Conservation (phyloP, 768 basidiomycete genomes). For the Austroboletus eburneus region DNA sequence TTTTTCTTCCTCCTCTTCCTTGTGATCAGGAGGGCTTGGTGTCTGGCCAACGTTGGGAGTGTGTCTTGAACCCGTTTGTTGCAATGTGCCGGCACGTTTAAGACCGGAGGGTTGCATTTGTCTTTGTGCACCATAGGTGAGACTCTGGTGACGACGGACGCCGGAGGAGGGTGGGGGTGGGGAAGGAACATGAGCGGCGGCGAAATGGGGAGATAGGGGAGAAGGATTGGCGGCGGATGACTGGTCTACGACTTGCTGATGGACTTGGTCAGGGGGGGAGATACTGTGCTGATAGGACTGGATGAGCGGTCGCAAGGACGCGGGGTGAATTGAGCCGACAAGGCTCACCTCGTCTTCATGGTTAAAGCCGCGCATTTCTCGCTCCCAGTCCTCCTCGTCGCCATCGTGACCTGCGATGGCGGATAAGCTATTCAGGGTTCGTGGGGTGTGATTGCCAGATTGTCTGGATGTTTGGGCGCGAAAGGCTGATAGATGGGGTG, state of each 20-base stretch:
- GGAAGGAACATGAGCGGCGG: slow-evolving; percentile 50
- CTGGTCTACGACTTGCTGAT: slow-evolving; percentile 51
- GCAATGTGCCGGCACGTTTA: slow-evolving; percentile 72
- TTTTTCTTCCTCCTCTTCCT: slow-evolving; percentile 47
- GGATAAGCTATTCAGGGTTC: slow-evolving; percentile 75
- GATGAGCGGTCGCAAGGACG: no score
- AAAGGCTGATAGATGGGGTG: slow-evolving; percentile 38
- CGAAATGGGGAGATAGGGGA: slow-evolving; percentile 63
- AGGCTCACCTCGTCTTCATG: slow-evolving; percentile 63
- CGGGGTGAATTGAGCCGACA: no score
- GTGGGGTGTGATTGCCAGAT: slow-evolving; percentile 61
- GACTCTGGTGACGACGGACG: slow-evolving; percentile 76
- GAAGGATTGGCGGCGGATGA: slow-evolving; percentile 38
- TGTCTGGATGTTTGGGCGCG: slow-evolving; percentile 48
- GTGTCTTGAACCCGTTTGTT: slow-evolving; percentile 41
- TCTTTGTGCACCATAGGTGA: slow-evolving; percentile 66
- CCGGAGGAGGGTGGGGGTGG: slow-evolving; percentile 67
- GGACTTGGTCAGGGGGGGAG: slow-evolving; percentile 23
- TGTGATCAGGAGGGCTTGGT: slow-evolving; percentile 48
- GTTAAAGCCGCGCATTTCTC: slow-evolving; percentile 51
- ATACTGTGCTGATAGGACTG: slow-evolving; percentile 21
- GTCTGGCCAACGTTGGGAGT: slow-evolving; percentile 29
- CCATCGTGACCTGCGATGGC: slow-evolving; percentile 85
- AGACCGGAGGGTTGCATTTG: slow-evolving; percentile 50
- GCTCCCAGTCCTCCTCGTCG: slow-evolving; percentile 86